Evolutionary conservation across 2,329 filamentous ascomycete genomes (phyloP).

Genomic region (Chaetomiaceae sp.): DNA sequence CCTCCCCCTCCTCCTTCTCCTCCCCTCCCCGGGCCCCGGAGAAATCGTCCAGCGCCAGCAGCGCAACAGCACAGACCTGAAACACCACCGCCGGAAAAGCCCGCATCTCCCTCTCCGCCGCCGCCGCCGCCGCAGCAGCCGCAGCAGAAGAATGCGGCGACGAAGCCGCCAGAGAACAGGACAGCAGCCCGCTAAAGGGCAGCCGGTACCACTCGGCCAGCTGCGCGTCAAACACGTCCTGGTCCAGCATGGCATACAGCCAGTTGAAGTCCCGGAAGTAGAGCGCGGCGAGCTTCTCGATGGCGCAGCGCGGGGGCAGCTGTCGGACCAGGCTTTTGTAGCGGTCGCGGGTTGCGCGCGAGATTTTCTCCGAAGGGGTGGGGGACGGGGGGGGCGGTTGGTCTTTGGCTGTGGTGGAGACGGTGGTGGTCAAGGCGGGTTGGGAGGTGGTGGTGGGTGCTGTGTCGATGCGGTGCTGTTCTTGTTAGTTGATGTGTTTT

Average conservation of each 20-base stretch:
- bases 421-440: neutral
- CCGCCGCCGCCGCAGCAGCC: neutral
- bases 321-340: conserved; percentile 57
- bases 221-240: conserved; percentile 47
- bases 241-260: conserved; percentile 55
- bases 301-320: conserved; percentile 50
- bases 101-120: conserved; percentile 38
- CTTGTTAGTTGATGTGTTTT: too few species aligned
- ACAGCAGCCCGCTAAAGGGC: conserved; percentile 45
- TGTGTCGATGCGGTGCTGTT: conserved; percentile 9
- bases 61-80: conserved; percentile 51
- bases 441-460: neutral
- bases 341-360: conserved; percentile 39
- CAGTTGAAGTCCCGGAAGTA: conserved; percentile 58
- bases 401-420: neutral
- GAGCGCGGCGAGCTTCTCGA: conserved; percentile 50
- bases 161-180: neutral
- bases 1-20: too few species aligned
- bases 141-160: too few species aligned
- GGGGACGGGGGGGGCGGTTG: neutral
- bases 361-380: neutral
- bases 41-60: conserved; percentile 50
- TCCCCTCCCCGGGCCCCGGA: too few species aligned
- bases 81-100: conserved; percentile 58
- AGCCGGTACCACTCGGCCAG: conserved; percentile 52